These are phyloP conservation scores for Syncephalastrum monosporum DNA, from an alignment of 371 early-diverging fungal species.

Conservation along the genomic window DNA sequence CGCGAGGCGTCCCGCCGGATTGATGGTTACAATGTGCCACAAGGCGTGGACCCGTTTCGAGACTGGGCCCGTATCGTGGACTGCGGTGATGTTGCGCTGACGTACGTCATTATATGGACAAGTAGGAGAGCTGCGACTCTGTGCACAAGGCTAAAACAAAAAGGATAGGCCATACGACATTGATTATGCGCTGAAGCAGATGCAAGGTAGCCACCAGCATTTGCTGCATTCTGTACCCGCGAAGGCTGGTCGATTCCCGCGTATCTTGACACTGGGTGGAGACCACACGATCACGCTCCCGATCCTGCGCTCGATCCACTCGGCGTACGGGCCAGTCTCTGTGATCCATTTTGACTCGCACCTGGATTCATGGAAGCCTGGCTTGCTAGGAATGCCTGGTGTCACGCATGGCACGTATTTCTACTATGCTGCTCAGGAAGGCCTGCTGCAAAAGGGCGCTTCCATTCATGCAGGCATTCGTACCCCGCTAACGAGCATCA, in stretches of 20 bases:
- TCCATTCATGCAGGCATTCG: constrained; percentile 34
- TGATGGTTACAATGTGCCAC: constrained; percentile 22
- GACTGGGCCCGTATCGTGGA: constrained; percentile 26
- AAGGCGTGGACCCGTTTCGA: constrained; percentile 23
- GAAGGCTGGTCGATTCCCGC: constrained; percentile 6
- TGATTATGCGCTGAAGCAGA: constrained; percentile 13
- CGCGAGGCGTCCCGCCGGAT: constrained; percentile 23
- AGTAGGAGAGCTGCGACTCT: background rate
- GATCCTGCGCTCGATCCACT: constrained; percentile 18
- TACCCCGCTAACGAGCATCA: constrained; percentile 17
- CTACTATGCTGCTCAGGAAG: constrained; percentile 31
- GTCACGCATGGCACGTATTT: constrained; percentile 24
- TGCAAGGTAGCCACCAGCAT: constrained; percentile 15
- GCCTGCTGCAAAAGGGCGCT: constrained; percentile 22
- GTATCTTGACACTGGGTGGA: constrained; percentile 24
- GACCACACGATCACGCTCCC: constrained; percentile 27
- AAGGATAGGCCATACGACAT: constrained; percentile 18
- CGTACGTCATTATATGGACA: constrained; percentile 1
- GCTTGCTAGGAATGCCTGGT: constrained; percentile 6
- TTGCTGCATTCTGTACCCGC: constrained; percentile 15
- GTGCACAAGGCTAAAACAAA: background rate
- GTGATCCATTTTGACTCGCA: constrained; percentile 43
- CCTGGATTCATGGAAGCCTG: constrained; percentile 32
- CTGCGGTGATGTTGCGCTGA: constrained; percentile 28
- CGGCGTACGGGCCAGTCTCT: constrained; percentile 24